Evolutionary conservation across 768 basidiomycete genomes (phyloP).

Genomic region (Postia placenta): DNA sequence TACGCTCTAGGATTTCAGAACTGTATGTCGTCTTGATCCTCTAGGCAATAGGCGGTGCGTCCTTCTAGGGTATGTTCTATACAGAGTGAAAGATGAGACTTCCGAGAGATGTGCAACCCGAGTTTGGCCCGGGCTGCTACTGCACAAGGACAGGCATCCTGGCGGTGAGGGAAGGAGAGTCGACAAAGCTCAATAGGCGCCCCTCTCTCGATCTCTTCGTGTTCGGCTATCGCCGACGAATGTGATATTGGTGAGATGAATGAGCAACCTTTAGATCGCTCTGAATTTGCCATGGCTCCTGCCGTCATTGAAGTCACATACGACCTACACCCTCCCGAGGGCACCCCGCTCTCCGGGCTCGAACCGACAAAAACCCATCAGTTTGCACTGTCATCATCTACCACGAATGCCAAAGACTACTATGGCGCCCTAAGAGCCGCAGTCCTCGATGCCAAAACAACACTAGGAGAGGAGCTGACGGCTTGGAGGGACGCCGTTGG

Average conservation of each 20-base stretch:
- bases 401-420: conserved; percentile 27
- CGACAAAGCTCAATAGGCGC: too few species aligned
- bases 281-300: conserved; percentile 11
- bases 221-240: conserved; percentile 18
- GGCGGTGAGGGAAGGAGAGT: conserved; percentile 1
- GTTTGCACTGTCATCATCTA: conserved; percentile 16
- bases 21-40: not conserved
- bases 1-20: too few species aligned
- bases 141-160: conserved; percentile 47
- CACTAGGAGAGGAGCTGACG: conserved; percentile 64
- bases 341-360: conserved; percentile 18
- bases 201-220: too few species aligned
- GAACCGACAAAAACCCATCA: conserved; percentile 18
- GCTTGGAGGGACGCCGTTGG: conserved; percentile 72
- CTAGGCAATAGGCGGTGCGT: conserved; percentile 4
- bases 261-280: conserved; percentile 20
- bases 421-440: conserved; percentile 45
- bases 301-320: conserved; percentile 35
- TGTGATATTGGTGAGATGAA: conserved; percentile 3
- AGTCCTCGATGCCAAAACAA: conserved; percentile 45
- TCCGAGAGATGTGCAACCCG: conserved; percentile 23
- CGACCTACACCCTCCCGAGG: conserved; percentile 35
- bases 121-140: conserved; percentile 45
- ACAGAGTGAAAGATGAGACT: conserved; percentile 17
- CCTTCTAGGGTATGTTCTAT: conserved; percentile 26